A percentile compares a stretch with the other conserved stretches of the same genome.
Evolutionary conservation across 768 basidiomycete genomes (phyloP).

Genomic region (Tricholoma sp.): DNA sequence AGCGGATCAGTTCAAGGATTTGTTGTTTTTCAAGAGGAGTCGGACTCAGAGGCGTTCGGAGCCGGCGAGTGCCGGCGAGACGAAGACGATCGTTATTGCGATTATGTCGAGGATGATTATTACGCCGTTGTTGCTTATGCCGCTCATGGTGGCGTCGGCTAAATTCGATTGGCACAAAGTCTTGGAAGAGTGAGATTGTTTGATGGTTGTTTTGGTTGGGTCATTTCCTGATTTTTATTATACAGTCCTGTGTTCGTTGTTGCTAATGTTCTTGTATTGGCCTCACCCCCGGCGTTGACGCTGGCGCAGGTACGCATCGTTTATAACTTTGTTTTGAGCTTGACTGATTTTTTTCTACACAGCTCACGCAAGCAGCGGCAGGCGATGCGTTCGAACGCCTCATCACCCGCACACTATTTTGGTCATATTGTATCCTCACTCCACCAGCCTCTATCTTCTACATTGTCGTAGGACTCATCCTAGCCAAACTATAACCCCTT

Average conservation of each 20-base stretch:
- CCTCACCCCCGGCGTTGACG: slow-evolving; percentile 69
- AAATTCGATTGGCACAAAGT: slow-evolving; percentile 53
- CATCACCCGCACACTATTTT: slow-evolving; percentile 88
- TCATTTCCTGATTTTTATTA: slow-evolving; percentile 1
- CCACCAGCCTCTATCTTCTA: slow-evolving; percentile 78
- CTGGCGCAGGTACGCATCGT: slow-evolving; percentile 45
- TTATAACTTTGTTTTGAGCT: background rate
- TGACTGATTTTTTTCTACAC: background rate
- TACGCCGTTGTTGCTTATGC: slow-evolving; percentile 74
- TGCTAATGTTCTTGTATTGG: slow-evolving; percentile 76
- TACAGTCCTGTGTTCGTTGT: slow-evolving; percentile 82
- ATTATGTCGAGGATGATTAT: slow-evolving; percentile 86
- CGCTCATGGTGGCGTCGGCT: slow-evolving; percentile 63
- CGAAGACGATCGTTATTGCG: slow-evolving; percentile 76
- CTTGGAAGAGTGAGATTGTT: slow-evolving; percentile 63
- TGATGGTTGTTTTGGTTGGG: background rate
- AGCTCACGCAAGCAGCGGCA: slow-evolving; percentile 80
- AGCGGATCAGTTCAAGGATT: slow-evolving; percentile 36
- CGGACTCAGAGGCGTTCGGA: slow-evolving; percentile 7
- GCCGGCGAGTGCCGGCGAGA: slow-evolving; percentile 55
- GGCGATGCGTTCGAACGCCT: slow-evolving; percentile 90
- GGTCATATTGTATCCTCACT: slow-evolving; percentile 86
- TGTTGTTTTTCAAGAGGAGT: slow-evolving; percentile 30
- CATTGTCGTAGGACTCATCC: slow-evolving; percentile 68
- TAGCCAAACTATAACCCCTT: slow-evolving; percentile 47